Conservation (phyloP, 179 eudicot genomes). For the Spinacia oleracea region DNA sequence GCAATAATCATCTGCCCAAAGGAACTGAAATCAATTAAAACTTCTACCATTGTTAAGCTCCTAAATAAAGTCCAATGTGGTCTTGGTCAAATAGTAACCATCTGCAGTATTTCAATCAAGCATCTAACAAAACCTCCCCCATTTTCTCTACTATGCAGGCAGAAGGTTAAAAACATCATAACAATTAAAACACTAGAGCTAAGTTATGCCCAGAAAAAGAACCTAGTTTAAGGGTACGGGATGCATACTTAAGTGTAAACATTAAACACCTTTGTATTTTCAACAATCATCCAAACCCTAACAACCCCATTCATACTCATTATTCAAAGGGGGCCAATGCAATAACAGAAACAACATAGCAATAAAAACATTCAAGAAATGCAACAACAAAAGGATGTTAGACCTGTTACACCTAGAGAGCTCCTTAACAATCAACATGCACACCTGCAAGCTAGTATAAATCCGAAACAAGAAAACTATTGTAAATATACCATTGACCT, state of each 20-base stretch:
- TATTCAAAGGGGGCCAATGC: background rate
- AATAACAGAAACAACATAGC: background rate
- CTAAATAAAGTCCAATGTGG: background rate
- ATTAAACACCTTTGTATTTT: background rate
- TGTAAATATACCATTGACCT: background rate
- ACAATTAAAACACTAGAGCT: no score
- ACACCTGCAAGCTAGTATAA: no score
- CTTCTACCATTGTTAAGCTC: constrained; percentile 7
- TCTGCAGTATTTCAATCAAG: background rate
- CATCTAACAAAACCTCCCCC: background rate
- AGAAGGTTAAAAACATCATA: background rate
- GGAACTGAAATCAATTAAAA: background rate
- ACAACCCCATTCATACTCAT: constrained; percentile 1
- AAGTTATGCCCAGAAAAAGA: no score
- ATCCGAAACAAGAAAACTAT: background rate
- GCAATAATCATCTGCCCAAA: constrained; percentile 60
- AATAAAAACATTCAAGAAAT: no score
- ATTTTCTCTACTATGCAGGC: background rate
- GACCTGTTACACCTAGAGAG: no score
- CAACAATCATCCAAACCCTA: background rate
- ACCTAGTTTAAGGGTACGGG: no score
- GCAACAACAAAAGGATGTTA: no score
- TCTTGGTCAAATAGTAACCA: background rate
- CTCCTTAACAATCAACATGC: no score
- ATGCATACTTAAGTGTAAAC: background rate